These are phyloP conservation scores for Spinellus fusiger DNA, from an alignment of 192 early-diverging fungal species.

Conservation along the genomic window DNA sequence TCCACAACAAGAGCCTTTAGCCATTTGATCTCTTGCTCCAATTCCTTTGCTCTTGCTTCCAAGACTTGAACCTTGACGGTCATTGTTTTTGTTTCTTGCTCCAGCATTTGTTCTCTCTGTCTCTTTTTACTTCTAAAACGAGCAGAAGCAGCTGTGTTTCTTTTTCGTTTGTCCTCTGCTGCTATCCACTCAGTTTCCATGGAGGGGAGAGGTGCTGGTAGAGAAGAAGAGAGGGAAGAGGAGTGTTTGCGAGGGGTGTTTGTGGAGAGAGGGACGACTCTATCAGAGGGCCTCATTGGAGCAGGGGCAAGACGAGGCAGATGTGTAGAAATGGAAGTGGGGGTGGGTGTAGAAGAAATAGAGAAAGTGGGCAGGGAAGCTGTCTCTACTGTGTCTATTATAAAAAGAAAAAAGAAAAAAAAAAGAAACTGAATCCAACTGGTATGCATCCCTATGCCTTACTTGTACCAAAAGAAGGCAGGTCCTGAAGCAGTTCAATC, in stretches of 20 bases:
- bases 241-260: no score
- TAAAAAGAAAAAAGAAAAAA: no score
- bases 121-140: conserved; percentile 97
- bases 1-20: conserved; percentile 39
- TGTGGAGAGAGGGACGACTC: neutral
- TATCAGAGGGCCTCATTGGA: neutral
- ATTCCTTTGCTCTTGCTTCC: conserved; percentile 74
- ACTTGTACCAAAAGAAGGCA: no score
- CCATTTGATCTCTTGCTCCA: conserved; percentile 92
- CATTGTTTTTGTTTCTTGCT: conserved; percentile 79
- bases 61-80: conserved; percentile 63
- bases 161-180: conserved; percentile 81
- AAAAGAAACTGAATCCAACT: no score
- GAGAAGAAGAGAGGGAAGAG: no score
- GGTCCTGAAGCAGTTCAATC: no score
- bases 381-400: no score
- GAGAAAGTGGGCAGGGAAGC: neutral
- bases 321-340: neutral
- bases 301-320: conserved; percentile 12
- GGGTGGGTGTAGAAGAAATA: neutral
- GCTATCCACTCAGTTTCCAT: neutral
- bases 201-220: neutral
- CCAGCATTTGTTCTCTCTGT: conserved; percentile 77
- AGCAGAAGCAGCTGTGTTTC: conserved; percentile 95
- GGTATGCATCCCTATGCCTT: no score